Percentiles rank a stretch among this genome's conserved stretches.
These are phyloP conservation scores for Spinellus fusiger DNA, from an alignment of 192 early-diverging fungal genomes.

Conservation along the genomic window DNA sequence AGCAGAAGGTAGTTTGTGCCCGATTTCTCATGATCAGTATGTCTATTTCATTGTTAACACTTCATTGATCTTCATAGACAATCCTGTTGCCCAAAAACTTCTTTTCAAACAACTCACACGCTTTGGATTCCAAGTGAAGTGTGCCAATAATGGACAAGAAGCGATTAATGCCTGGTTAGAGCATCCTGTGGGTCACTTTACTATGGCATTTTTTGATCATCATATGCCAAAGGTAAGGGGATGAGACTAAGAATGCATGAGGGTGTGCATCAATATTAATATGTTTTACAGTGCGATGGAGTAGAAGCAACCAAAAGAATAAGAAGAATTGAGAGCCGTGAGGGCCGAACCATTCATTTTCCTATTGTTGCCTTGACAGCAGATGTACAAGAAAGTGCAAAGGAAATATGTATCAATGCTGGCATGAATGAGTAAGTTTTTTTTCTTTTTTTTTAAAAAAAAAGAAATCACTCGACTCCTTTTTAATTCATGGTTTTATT, in stretches of 20 bases:
- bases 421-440: conserved; percentile 42
- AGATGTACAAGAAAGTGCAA: conserved; percentile 45
- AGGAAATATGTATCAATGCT: conserved; percentile 35
- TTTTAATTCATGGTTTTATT: not conserved
- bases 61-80: conserved; percentile 24
- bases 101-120: conserved; percentile 38
- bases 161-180: conserved; percentile 33
- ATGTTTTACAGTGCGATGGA: conserved; percentile 31
- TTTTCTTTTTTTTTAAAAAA: not conserved
- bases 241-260: not conserved
- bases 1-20: conserved; percentile 33
- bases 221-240: conserved; percentile 39
- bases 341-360: conserved; percentile 21
- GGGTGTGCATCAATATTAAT: not conserved
- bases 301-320: conserved; percentile 47
- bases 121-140: conserved; percentile 39
- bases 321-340: conserved; percentile 30
- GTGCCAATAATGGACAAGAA: conserved; percentile 45
- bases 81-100: conserved; percentile 40
- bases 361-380: conserved; percentile 43
- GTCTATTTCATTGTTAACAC: not conserved
- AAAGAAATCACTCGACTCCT: not conserved
- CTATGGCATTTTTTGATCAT: conserved; percentile 47
- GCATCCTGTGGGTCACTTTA: conserved; percentile 36
- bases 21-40: not conserved